Base-by-base conservation (phyloP, 192 early-diverging fungal genomes). In the Backusella psychrophila region DNA sequence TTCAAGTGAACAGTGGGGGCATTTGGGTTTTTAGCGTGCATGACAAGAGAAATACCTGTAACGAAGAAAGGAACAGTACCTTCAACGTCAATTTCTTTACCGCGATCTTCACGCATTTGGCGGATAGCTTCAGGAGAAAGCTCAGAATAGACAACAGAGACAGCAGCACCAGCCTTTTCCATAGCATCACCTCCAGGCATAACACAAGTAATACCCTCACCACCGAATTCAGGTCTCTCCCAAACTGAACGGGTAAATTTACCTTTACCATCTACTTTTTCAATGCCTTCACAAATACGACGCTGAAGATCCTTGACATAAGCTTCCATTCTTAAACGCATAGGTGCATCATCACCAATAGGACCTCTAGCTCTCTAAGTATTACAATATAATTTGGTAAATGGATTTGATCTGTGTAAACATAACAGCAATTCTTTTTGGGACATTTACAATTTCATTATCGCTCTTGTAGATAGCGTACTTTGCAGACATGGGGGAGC, bases 1-100 rank as follows among this genome's bases (percentile, higher is more conserved):
- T 99, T 99, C 80, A 95, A 88, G 77, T 99, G 98, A 8, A 95
- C 91, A 0, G 98, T 99, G 6, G 98, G 98, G 7, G 93, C 94
- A 75, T 93, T 88, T 6, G 97, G 97, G 82, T 99, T 99, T 80
- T 91, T 91, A 19, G 96, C 96, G 71, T 99, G 97, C 82, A 97
- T 92, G 29, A 98, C 95, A 56, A 95, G 89, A 21, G 91, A 94
- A 59, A 97, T 93, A 4, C 97, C 98, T 0, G 96, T 93, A 0
- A 92, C 97, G 81, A 95, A 96, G 79, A 94, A 95, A 34, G 91
- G 90, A 53, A 90, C 83, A 29, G 90, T 82, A 71, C 86, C 88
- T n/a, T 87, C 82, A n/a, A 71, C 77, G 69, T 80, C 78, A 46
- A 94, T 84, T n/a, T 86, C 83, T 73, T 89, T 83, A 63, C 90